Conservation (phyloP, 2,329 filamentous ascomycete genomes). For the Trichoderma atroviride region DNA sequence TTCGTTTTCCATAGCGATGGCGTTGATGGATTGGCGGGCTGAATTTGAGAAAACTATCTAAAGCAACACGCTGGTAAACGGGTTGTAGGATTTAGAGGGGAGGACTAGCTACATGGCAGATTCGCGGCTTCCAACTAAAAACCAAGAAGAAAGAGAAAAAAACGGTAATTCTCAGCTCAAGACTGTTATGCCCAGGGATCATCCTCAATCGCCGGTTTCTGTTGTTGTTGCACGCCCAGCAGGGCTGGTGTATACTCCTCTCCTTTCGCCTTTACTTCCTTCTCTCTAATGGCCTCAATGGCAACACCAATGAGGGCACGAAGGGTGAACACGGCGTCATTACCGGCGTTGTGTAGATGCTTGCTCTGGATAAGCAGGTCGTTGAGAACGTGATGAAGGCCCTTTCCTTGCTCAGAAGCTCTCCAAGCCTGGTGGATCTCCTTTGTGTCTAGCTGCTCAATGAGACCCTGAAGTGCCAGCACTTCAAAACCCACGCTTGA, state of each 20-base stretch:
- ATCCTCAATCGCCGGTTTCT: slow-evolving; percentile 13
- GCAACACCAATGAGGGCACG: slow-evolving; percentile 65
- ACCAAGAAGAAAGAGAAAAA: background rate
- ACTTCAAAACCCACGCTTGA: slow-evolving; percentile 65
- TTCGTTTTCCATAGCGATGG: slow-evolving; percentile 49
- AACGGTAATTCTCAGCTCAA: slow-evolving; percentile 28
- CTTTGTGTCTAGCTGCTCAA: slow-evolving; percentile 73
- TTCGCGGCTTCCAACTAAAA: slow-evolving; percentile 15
- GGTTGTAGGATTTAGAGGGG: slow-evolving; percentile 19
- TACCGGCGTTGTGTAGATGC: slow-evolving; percentile 83
- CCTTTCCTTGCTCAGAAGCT: slow-evolving; percentile 54
- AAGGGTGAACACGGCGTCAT: slow-evolving; percentile 81
- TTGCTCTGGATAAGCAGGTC: slow-evolving; percentile 64
- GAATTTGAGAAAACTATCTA: slow-evolving; percentile 32
- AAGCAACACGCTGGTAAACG: slow-evolving; percentile 21
- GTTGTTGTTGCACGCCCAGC: background rate
- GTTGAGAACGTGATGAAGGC: slow-evolving; percentile 63
- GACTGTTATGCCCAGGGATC: slow-evolving; percentile 1
- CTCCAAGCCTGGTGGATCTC: slow-evolving; percentile 67
- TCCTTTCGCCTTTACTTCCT: slow-evolving; percentile 29
- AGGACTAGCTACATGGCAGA: slow-evolving; percentile 5
- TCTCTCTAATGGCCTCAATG: slow-evolving; percentile 33
- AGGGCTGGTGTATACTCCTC: slow-evolving; percentile 29
- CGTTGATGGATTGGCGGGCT: slow-evolving; percentile 39
- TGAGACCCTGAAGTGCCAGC: slow-evolving; percentile 51